Evolutionary conservation across 2,329 filamentous ascomycete genomes (phyloP), one percentile per base, ranked within the genome.

Genomic region (Clonostachys solani): DNA sequence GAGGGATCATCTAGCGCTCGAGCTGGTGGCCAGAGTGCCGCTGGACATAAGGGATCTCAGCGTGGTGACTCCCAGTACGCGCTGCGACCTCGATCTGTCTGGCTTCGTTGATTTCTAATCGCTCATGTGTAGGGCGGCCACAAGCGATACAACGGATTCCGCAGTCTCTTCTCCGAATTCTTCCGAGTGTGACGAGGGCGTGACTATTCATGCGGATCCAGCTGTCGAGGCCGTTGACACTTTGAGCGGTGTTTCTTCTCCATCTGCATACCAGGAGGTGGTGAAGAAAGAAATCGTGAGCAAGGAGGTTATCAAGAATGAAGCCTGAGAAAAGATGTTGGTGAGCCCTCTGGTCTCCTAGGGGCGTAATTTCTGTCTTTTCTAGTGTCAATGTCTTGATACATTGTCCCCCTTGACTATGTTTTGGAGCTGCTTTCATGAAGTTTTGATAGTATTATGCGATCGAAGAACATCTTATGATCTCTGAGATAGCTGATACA

Each of bases 131-230:
- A 69, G 67, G 63, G 62, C 64, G 59, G 59, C 56, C 42, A 55
- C 56, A 53, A 74, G 68, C 59, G 65, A 67, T 58, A 70, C 63
- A 54, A 62, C 61, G 48, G 62, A 70, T 50, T 67, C 65, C 47
- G 61, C 64, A 47, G 61, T 66, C 57, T 58, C 60, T 36, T 66
- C 64, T 47, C 66, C 71, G 47, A 63, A 65, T 42, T 64, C 72
- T 47, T 77, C 74, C 42, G 73, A 77, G 52, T 73, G 66, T 49
- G 75, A 78, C 52, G 77, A 81, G 57, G 74, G 72, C 50, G 70
- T 73, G 48, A 80, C 78, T n/a, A 71, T 81, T 55, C 71, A 73
- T 50, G 71, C 76, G 43, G 75, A 80, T 51, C 70, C 71, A 47
- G 69, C 68, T 45, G 63, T 68, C 47, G 69, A 67, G 46, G 63